These are phyloP conservation scores for Claviceps pazoutovae DNA, from an alignment of 2,329 filamentous ascomycete genomes.

Conservation along the genomic window DNA sequence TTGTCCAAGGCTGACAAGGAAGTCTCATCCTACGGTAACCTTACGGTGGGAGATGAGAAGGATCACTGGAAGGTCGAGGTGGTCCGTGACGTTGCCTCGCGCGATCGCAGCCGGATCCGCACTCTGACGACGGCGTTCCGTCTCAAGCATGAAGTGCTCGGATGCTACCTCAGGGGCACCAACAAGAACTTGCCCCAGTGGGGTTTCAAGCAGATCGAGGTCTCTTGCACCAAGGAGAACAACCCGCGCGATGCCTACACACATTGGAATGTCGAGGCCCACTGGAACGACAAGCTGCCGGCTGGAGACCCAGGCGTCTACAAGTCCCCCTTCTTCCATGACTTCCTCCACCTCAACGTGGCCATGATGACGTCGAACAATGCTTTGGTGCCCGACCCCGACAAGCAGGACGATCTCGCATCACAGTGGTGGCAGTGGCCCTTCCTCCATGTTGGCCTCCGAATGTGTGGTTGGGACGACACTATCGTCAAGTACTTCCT, in stretches of 20 bases:
- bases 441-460: slow-evolving; percentile 81
- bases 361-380: slow-evolving; percentile 99
- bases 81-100: slow-evolving; percentile 74
- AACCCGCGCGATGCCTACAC: slow-evolving; percentile 88
- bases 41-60: slow-evolving; percentile 90
- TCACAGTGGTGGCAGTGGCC: slow-evolving; percentile 99
- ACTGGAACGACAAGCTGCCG: slow-evolving; percentile 85
- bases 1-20: slow-evolving; percentile 81
- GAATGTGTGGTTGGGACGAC: slow-evolving; percentile 98
- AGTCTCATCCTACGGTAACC: slow-evolving; percentile 91
- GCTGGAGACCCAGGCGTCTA: slow-evolving; percentile 80
- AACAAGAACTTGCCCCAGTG: slow-evolving; percentile 96
- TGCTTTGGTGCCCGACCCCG: slow-evolving; percentile 88
- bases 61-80: slow-evolving; percentile 96
- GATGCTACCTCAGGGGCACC: slow-evolving; percentile 88
- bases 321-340: slow-evolving; percentile 92
- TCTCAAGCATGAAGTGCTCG: slow-evolving; percentile 64
- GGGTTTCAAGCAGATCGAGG: slow-evolving; percentile 99
- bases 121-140: slow-evolving; percentile 91
- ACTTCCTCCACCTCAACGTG: slow-evolving; percentile 95
- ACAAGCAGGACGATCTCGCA: slow-evolving; percentile 96
- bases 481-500: slow-evolving; percentile 95
- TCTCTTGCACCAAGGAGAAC: slow-evolving; percentile 86
- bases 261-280: slow-evolving; percentile 97
- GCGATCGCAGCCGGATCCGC: slow-evolving; percentile 70